Conservation (phyloP, 202 grass and related monocot species). For the Eragrostis tef region DNA sequence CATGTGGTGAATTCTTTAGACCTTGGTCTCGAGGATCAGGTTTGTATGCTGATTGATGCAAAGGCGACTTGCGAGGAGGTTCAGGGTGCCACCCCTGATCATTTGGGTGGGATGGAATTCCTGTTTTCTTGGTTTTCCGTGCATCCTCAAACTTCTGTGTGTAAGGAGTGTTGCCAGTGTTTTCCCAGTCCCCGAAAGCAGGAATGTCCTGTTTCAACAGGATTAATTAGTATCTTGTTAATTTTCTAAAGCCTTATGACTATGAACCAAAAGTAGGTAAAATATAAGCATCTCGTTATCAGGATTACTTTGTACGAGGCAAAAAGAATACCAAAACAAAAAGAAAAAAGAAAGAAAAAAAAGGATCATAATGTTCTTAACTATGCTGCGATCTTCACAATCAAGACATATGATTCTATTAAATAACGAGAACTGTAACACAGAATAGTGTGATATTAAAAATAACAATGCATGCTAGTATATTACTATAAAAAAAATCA, state of each 20-base stretch:
- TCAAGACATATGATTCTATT: not conserved
- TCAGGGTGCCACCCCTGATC: conserved; percentile 24
- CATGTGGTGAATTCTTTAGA: conserved; percentile 39
- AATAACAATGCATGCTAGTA: not conserved
- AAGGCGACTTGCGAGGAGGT: conserved; percentile 46
- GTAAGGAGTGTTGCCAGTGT: conserved; percentile 49
- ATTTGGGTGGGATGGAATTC: conserved; percentile 40
- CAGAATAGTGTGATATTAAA: not conserved
- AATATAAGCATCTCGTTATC: not conserved
- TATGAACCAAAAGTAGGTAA: conserved; percentile 19
- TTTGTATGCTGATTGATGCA: conserved; percentile 41
- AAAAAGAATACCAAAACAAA: not conserved
- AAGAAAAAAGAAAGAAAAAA: not conserved
- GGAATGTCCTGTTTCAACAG: conserved; percentile 53
- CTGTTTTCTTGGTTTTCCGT: conserved; percentile 46
- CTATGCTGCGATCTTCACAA: not conserved
- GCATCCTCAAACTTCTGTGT: conserved; percentile 50
- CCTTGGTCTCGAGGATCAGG: conserved; percentile 35
- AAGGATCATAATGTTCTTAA: not conserved
- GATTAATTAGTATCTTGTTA: conserved; percentile 15
- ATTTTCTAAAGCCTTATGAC: not conserved
- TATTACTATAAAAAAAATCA: conserved; percentile 14
- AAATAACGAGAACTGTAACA: conserved; percentile 6
- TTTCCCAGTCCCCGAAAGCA: conserved; percentile 54
- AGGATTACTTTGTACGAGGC: not conserved